Evolutionary conservation across 768 basidiomycete genomes (phyloP).

Genomic region (Suillus clintonianus): DNA sequence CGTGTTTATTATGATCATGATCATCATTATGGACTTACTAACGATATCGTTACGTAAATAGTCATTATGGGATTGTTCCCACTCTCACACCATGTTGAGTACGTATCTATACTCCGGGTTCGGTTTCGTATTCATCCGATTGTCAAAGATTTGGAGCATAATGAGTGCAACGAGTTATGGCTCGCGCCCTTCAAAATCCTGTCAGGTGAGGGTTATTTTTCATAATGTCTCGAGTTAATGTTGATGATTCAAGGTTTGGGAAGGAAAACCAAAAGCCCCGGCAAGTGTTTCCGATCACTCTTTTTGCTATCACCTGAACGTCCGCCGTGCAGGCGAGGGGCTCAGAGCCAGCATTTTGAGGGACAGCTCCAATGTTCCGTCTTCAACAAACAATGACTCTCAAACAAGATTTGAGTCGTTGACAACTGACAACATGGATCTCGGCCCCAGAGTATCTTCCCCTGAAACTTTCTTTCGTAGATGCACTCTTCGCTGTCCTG

Average conservation of each 20-base stretch:
- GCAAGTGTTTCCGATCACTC: background rate
- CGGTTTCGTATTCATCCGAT: background rate
- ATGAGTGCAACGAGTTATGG: conserved; percentile 16
- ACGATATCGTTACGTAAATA: conserved; percentile 1
- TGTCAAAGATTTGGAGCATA: conserved; percentile 26
- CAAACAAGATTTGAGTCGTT: too few species aligned
- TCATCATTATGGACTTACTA: background rate
- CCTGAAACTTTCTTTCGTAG: conserved; percentile 13
- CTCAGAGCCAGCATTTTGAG: background rate
- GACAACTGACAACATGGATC: background rate
- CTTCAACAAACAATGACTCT: background rate
- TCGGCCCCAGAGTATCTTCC: conserved; percentile 7
- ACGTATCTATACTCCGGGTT: background rate
- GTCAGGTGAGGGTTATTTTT: background rate
- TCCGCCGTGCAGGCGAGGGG: background rate
- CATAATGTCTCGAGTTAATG: background rate
- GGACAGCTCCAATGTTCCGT: background rate
- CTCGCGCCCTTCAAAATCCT: background rate
- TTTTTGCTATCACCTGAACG: background rate
- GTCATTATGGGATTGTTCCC: conserved; percentile 32
- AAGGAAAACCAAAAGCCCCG: background rate
- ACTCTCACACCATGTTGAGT: conserved; percentile 30
- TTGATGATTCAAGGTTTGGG: background rate
- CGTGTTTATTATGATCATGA: conserved; percentile 6
- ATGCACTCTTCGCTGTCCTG: conserved; percentile 18